phyloP scores from a whole-genome alignment of 1,139 yeast species.

The Yamadazyma blattariae region DNA sequence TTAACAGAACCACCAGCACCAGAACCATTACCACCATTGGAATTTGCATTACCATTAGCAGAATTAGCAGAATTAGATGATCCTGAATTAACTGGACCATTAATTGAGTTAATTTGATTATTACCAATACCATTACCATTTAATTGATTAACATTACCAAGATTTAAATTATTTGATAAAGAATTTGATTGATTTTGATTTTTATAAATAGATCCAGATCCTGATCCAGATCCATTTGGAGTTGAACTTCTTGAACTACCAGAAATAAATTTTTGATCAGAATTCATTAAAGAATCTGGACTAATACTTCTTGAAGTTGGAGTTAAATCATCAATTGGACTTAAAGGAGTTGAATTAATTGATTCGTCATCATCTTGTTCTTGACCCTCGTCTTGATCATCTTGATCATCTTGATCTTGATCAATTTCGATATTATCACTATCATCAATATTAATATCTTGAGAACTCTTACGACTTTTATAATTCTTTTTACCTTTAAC shows the following conservation, averaged over 20 bases:
- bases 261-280: slow-evolving; percentile 19
- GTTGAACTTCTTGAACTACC: slow-evolving; percentile 29
- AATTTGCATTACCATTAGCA: background rate
- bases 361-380: slow-evolving; percentile 11
- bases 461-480: background rate
- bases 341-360: slow-evolving; percentile 19
- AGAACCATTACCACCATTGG: background rate
- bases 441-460: slow-evolving; percentile 3
- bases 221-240: slow-evolving; percentile 17
- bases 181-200: background rate
- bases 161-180: background rate
- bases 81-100: background rate
- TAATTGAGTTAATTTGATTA: background rate
- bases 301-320: slow-evolving; percentile 44
- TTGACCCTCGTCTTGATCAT: slow-evolving; percentile 5
- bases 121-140: background rate
- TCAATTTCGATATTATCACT: slow-evolving; percentile 7
- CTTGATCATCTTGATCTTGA: slow-evolving; percentile 9
- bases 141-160: too few relatives aligned
- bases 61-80: background rate
- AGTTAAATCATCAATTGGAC: slow-evolving; percentile 29
- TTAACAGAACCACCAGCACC: slow-evolving; percentile 14
- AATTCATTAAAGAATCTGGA: slow-evolving; percentile 42
- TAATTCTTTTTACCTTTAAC: background rate
- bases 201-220: slow-evolving; percentile 4